A percentile compares a stretch with the other conserved stretches of the same genome.
These are phyloP conservation scores for Hypoxylon sp. DNA, from an alignment of 2,329 filamentous ascomycete genomes.

Conservation along the genomic window DNA sequence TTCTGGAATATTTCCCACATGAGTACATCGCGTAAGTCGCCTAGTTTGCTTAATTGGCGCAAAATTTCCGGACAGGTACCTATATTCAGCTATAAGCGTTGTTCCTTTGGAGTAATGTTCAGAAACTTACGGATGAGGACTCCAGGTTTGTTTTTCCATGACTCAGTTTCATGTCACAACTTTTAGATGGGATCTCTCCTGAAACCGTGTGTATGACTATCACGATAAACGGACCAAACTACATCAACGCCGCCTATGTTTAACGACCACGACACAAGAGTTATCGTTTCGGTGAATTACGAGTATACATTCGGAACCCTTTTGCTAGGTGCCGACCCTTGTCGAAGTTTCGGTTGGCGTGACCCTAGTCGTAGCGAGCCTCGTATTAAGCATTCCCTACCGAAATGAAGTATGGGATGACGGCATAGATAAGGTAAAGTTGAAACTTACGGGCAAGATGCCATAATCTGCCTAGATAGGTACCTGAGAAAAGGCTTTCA, in stretches of 20 bases:
- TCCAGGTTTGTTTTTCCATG: constrained; percentile 42
- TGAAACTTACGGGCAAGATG: not conserved
- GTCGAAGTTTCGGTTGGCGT: not conserved
- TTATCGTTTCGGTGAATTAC: not conserved
- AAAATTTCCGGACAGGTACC: constrained; percentile 78
- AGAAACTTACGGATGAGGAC: constrained; percentile 51
- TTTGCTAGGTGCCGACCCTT: not conserved
- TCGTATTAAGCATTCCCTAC: not conserved
- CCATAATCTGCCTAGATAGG: not conserved
- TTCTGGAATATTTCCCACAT: constrained; percentile 71
- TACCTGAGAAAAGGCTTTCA: not conserved
- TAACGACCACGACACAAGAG: not conserved
- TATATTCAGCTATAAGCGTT: constrained; percentile 46
- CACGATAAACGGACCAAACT: not conserved
- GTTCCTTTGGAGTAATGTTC: not conserved
- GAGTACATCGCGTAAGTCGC: constrained; percentile 69
- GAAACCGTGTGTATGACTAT: not conserved
- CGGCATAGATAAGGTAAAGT: constrained; percentile 1
- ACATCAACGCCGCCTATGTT: not conserved
- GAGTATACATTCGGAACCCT: not conserved
- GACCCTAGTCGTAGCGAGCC: not conserved
- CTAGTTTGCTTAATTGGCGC: constrained; percentile 73
- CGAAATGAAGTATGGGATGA: constrained; percentile 8
- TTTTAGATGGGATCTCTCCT: not conserved
- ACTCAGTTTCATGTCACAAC: not conserved